A percentile compares a stretch with the other conserved stretches of the same genome.
phyloP scores from a whole-genome alignment of 331 rosid species.

The Rhamnella rubrinervis region DNA sequence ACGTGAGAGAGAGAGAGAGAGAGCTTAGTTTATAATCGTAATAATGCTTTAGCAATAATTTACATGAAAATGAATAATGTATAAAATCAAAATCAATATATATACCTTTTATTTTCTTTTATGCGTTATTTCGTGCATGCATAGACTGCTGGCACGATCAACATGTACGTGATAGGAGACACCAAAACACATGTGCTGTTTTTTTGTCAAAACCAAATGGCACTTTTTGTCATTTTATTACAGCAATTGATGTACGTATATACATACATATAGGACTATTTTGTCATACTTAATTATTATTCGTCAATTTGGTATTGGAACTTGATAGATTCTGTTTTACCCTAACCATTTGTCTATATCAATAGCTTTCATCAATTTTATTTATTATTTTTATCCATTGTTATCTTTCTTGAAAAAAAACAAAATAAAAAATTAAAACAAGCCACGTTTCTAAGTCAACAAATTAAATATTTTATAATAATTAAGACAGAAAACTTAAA shows the following conservation, averaged over 20 bases:
- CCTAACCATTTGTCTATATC: too few species aligned
- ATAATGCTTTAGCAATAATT: neutral
- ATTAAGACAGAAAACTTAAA: too few species aligned
- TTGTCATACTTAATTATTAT: neutral
- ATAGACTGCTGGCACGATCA: neutral
- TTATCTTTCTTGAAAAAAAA: too few species aligned
- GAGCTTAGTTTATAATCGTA: constrained; percentile 3
- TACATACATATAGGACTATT: too few species aligned
- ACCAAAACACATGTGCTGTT: constrained; percentile 7
- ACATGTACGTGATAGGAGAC: neutral
- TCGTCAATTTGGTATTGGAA: too few species aligned
- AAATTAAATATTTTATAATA: too few species aligned
- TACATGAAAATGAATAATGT: neutral
- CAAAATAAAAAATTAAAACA: too few species aligned
- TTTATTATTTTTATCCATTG: too few species aligned
- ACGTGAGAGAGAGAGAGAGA: constrained; percentile 32
- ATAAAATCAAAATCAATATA: neutral
- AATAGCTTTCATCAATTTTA: too few species aligned
- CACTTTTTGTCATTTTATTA: neutral
- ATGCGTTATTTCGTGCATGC: neutral
- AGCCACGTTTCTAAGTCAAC: too few species aligned
- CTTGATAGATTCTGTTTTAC: too few species aligned
- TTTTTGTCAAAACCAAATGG: neutral
- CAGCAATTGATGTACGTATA: neutral
- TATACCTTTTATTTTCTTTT: neutral